These are phyloP conservation scores for Ambrosia artemisiifolia DNA, from an alignment of 129 eudicot genomes.

Conservation along the genomic window DNA sequence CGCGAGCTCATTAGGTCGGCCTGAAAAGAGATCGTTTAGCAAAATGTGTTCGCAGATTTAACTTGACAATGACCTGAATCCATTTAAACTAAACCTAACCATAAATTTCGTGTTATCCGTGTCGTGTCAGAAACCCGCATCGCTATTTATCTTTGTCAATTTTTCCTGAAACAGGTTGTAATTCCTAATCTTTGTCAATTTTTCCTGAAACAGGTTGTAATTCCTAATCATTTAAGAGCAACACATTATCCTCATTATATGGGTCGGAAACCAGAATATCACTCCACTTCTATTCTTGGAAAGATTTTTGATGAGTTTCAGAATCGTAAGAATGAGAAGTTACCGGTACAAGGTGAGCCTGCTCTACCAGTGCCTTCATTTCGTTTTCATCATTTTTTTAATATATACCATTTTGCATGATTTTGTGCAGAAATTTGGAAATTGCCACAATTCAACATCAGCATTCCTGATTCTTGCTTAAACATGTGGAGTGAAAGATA, in stretches of 20 bases:
- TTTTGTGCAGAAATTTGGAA: constrained; percentile 25
- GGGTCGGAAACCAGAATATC: constrained; percentile 25
- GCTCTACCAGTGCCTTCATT: background rate
- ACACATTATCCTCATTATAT: constrained; percentile 26
- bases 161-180: constrained; percentile 19
- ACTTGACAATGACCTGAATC: no score
- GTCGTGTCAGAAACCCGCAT: no score
- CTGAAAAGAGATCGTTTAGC: no score
- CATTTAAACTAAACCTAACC: no score
- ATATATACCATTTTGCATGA: background rate
- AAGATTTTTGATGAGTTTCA: constrained; percentile 28
- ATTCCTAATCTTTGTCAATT: background rate
- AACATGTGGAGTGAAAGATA: constrained; percentile 25
- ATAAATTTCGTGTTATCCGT: no score
- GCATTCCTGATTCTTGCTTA: constrained; percentile 22
- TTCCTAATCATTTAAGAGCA: constrained; percentile 28
- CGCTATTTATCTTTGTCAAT: background rate
- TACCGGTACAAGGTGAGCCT: constrained; percentile 20
- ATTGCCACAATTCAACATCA: constrained; percentile 15
- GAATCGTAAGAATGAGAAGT: constrained; percentile 24
- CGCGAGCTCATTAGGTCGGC: no score
- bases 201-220: constrained; percentile 17
- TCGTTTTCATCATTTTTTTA: background rate
- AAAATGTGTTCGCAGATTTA: no score
- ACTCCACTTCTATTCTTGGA: constrained; percentile 30